Conservation (phyloP, 768 basidiomycete species). For the Lentinula guzmanii region DNA sequence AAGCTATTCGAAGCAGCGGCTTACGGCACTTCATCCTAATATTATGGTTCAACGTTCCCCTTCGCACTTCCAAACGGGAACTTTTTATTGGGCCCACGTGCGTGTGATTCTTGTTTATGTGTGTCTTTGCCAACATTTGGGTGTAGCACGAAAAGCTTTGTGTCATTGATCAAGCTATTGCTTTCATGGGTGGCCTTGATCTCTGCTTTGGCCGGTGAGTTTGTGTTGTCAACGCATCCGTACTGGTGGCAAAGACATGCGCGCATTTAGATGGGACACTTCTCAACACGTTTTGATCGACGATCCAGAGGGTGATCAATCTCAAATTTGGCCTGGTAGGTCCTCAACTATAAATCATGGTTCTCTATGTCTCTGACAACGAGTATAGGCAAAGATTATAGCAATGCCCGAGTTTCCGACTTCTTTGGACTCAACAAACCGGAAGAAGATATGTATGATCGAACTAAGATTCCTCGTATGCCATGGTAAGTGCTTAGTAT, state of each 20-base stretch:
- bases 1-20: constrained; percentile 82
- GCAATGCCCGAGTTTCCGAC: constrained; percentile 83
- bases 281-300: constrained; percentile 89
- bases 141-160: constrained; percentile 93
- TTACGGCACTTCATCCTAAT: constrained; percentile 80
- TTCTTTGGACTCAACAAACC: constrained; percentile 86
- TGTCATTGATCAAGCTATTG: constrained; percentile 94
- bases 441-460: constrained; percentile 93
- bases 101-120: constrained; percentile 17
- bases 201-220: constrained; percentile 80
- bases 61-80: constrained; percentile 95
- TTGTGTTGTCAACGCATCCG: background rate
- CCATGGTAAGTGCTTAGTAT: constrained; percentile 67
- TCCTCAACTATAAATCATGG: background rate
- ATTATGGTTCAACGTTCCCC: constrained; percentile 96
- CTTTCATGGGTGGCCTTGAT: constrained; percentile 97
- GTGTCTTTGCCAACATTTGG: background rate
- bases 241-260: constrained; percentile 5
- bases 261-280: constrained; percentile 77
- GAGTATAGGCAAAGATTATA: constrained; percentile 82
- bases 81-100: constrained; percentile 98
- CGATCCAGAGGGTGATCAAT: constrained; percentile 58
- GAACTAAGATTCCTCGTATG: constrained; percentile 86
- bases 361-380: background rate
- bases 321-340: constrained; percentile 85